Conservation (phyloP, 768 basidiomycete genomes). For the Leccinum ochraceum region DNA sequence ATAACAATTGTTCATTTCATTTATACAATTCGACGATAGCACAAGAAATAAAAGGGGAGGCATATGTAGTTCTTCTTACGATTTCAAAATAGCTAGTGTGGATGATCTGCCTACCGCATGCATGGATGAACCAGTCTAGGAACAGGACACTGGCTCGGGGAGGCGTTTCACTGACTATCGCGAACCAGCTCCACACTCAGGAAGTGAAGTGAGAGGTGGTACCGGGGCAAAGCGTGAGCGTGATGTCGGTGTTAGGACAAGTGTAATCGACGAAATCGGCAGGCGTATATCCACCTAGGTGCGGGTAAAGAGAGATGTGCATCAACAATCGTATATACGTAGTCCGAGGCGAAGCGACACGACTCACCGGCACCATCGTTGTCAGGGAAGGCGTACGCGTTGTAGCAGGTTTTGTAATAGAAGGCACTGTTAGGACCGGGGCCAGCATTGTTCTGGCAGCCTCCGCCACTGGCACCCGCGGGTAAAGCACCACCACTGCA, state of each 20-base stretch:
- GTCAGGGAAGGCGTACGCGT: conserved; percentile 36
- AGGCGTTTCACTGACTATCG: background rate
- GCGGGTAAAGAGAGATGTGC: background rate
- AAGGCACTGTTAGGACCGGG: conserved; percentile 33
- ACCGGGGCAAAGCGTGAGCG: conserved; percentile 31
- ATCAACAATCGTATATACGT: conserved; percentile 3
- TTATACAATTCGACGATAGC: background rate
- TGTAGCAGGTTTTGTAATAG: conserved; percentile 30
- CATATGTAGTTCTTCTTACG: background rate
- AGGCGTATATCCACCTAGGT: conserved; percentile 10
- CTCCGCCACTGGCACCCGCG: conserved; percentile 21
- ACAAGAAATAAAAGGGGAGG: background rate
- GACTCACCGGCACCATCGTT: conserved; percentile 31
- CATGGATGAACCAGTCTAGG: background rate
- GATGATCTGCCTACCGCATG: background rate
- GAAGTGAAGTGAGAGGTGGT: background rate
- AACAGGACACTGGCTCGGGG: background rate
- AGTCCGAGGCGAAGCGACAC: background rate
- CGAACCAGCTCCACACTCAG: background rate
- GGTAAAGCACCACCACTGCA: conserved; percentile 33
- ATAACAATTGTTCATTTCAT: background rate
- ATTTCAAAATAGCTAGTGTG: background rate
- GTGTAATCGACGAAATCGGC: conserved; percentile 34
- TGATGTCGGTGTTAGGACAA: conserved; percentile 28
- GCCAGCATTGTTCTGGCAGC: conserved; percentile 29